Evolutionary conservation across 768 basidiomycete species (phyloP), one percentile per base, ranked within the genome.

Genomic region (Mycena metata): DNA sequence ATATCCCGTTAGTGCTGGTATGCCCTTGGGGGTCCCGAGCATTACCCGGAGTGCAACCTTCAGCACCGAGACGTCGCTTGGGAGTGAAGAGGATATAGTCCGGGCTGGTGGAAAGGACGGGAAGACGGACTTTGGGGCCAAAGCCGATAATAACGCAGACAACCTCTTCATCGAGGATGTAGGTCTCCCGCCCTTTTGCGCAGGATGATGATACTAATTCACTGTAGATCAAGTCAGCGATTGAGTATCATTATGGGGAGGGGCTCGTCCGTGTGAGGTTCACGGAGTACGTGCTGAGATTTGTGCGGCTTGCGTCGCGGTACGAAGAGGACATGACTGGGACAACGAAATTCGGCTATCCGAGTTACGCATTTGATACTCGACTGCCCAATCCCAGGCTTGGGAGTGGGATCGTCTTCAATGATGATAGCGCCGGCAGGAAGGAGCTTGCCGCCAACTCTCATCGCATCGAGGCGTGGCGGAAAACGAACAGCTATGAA

Each of bases 101-200:
- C 86, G 90, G 35, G 76, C 83, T 64, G 80, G 81, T 62, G 81
- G 83, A 47, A 91, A 85, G 73, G 89, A 89, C 58, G 86, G 89
- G 23, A 90, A 85, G 73, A 81, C 81, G 12, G 91, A 92, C 65
- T 85, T 84, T 56, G 75, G 82, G 9, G 84, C 84, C 52, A 92
- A 88, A 65, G 74, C 83, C 19, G 91, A 92, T 71, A 86, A 81
- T 60, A 86, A 86, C 69, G 82, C 88, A 8, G 96, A 99, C 72
- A 94, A 90, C 74, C 70, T 92, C 17, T 98, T 98, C 80, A 94
- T 99, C 71, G 96, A 99, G 58, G 97, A 99, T 74, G 96, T 97
- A 74, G 77, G 94, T 86, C 39, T 60, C 43, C 65, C 30, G 52
- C 21, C 43, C 24, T 21, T 23, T n/a, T 19, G 49, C 16, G 56